phyloP scores from a whole-genome alignment of 2,329 filamentous ascomycete genomes.

The Xylariaceae sp. region DNA sequence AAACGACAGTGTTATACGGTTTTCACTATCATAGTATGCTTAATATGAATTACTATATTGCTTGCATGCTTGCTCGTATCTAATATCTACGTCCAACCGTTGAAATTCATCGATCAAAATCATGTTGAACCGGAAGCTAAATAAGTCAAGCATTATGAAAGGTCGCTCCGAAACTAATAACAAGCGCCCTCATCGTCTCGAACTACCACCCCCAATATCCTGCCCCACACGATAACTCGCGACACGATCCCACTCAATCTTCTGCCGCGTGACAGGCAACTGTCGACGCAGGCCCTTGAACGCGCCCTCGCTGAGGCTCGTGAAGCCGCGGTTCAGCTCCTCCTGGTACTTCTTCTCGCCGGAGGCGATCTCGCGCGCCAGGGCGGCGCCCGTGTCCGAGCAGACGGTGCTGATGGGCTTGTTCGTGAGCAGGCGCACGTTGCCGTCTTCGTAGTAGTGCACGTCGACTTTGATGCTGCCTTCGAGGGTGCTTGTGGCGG shows the following conservation, averaged over 20 bases:
- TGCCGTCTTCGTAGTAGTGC: constrained; percentile 99
- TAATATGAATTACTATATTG: too few relatives aligned
- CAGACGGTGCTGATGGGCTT: constrained; percentile 66
- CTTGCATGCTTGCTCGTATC: too few relatives aligned
- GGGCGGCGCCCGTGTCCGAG: constrained; percentile 58
- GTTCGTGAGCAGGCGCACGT: constrained; percentile 86
- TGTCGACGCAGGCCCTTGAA: constrained; percentile 93
- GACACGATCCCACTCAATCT: constrained; percentile 99
- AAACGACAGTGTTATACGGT: too few relatives aligned
- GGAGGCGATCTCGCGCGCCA: constrained; percentile 71
- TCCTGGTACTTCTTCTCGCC: constrained; percentile 93
- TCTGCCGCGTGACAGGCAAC: constrained; percentile 92
- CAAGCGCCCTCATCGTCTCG: constrained; percentile 39
- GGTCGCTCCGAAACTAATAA: too few relatives aligned
- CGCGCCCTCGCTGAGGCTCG: constrained; percentile 80
- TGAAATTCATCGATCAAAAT: too few relatives aligned
- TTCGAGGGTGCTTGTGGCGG: constrained; percentile 61
- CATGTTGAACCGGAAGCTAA: too few relatives aligned
- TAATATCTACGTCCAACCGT: too few relatives aligned
- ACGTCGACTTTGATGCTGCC: constrained; percentile 90
- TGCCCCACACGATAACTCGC: constrained; percentile 82
- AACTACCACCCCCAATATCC: constrained; percentile 67
- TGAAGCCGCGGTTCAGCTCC: constrained; percentile 87
- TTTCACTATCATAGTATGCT: too few relatives aligned
- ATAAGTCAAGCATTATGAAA: too few relatives aligned